Evolutionary conservation across 129 eudicot genomes (phyloP), one percentile per base, ranked within the genome.

Genomic region (Deinandra increscens): DNA sequence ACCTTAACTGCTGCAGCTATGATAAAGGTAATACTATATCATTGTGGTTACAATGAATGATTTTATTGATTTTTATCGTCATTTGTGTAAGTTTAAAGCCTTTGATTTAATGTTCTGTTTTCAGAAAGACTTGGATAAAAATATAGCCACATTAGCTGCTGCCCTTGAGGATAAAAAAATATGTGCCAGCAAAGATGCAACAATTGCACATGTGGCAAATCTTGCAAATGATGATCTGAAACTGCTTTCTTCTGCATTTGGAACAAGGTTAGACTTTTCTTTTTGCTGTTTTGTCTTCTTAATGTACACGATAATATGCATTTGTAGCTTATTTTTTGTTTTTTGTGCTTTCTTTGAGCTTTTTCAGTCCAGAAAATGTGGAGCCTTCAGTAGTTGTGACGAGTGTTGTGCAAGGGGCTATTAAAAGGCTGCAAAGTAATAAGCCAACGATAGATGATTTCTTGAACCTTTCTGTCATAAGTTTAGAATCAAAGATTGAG

Each of bases 1-100:
- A 59, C 36, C 4, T 70, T 39, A 49, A 69, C 75, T 3, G 37
- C 22, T 68, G 45, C 56, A 7, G 39, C 78, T 42, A 67, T 29
- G 69, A 60, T 74, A 2, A 84, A 81, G 88, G 88, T 84, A 81
- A 67, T 20, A n/a, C 34, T 26, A 34, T 46, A 33, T 61, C 15
- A 10, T 43, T 65, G 22, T 22, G 0, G 19, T 22, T 18, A 5
- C 33, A 6, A 43, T 44, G 62, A 33, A 42, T 55, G 14, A n/a
- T 29, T 7, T 42, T 67, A 13, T 13, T 22, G n/a, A 66, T 19
- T 31, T 45, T 20, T 74, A 69, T 20, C 29, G 4, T 22, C 13
- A 19, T 15, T 3, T 0, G 9, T 53, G 1, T 42, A 39, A 46
- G 9, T 17, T 53, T 15, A 26, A 6, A 51, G 55, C 7, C 3